A percentile compares a stretch with the other conserved stretches of the same genome.
These are phyloP conservation scores for Nakazawaea sp. DNA, from an alignment of 805 yeast species.

Conservation along the genomic window DNA sequence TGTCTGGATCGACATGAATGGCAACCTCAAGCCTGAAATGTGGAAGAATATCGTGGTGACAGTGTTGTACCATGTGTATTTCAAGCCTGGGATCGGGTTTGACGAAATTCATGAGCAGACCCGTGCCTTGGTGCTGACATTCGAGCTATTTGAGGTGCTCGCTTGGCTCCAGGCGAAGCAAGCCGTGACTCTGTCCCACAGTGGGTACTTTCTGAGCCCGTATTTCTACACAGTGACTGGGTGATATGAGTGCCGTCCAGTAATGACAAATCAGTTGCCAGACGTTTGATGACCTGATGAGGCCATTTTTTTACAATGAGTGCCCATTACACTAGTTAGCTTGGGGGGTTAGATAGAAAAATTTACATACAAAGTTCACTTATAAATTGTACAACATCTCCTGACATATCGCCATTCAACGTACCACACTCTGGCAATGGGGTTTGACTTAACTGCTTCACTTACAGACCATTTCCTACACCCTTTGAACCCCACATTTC, in stretches of 20 bases:
- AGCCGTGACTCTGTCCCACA: neutral
- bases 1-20: constrained; percentile 66
- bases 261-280: too few species aligned
- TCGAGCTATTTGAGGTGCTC: constrained; percentile 5
- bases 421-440: too few species aligned
- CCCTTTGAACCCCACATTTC: too few species aligned
- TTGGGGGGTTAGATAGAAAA: too few species aligned
- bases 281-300: too few species aligned
- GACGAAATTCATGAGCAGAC: neutral
- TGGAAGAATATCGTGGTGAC: constrained; percentile 55
- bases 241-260: neutral
- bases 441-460: too few species aligned
- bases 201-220: neutral
- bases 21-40: constrained; percentile 46
- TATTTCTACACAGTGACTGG: constrained; percentile 3
- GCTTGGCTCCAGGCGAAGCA: constrained; percentile 1
- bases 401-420: too few species aligned
- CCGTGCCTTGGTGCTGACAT: constrained; percentile 1
- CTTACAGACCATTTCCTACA: too few species aligned
- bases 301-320: too few species aligned
- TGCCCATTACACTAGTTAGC: too few species aligned
- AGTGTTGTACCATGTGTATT: constrained; percentile 35
- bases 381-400: too few species aligned
- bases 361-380: too few species aligned
- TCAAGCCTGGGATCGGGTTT: constrained; percentile 50